These are phyloP conservation scores for Alnus glutinosa DNA, from an alignment of 306 rosid genomes.

Conservation along the genomic window DNA sequence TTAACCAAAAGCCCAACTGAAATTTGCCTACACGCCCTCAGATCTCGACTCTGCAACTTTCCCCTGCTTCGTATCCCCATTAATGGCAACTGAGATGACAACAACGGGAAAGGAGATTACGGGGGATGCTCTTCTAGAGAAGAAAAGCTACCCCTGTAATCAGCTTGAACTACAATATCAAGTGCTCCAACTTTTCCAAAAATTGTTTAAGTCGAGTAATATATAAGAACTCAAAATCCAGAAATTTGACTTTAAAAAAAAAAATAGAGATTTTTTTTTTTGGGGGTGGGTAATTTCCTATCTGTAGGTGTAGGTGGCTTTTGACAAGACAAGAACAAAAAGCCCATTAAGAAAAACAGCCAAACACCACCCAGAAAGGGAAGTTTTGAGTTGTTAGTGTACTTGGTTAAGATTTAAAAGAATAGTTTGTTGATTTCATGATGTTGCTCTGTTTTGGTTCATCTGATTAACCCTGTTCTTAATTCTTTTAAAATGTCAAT, in stretches of 20 bases:
- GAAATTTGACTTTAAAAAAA: not conserved
- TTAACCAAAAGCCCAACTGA: not conserved
- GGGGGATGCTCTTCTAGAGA: too few relatives aligned
- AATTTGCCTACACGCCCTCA: not conserved
- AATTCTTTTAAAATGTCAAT: not conserved
- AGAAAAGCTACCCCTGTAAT: too few relatives aligned
- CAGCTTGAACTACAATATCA: too few relatives aligned
- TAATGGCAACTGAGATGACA: too few relatives aligned
- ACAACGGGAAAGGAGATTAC: too few relatives aligned
- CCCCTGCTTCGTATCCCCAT: too few relatives aligned
- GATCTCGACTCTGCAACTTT: not conserved
- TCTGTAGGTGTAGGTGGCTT: too few relatives aligned
- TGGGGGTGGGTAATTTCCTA: too few relatives aligned
- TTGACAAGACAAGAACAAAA: too few relatives aligned
- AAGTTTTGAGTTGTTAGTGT: not conserved
- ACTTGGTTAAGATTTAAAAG: not conserved
- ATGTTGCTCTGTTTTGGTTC: slow-evolving; percentile 1
- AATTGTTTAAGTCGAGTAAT: not conserved
- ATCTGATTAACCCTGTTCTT: slow-evolving; percentile 12
- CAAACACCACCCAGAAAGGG: not conserved
- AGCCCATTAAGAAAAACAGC: not conserved
- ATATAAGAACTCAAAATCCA: not conserved
- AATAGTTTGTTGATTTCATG: not conserved
- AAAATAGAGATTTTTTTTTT: too few relatives aligned
- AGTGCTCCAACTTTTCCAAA: not conserved